Percentiles rank a stretch among this genome's conserved stretches.
These are phyloP conservation scores for Pseudogymnoascus sp. DNA, from an alignment of 2,329 filamentous ascomycete genomes.

Conservation along the genomic window DNA sequence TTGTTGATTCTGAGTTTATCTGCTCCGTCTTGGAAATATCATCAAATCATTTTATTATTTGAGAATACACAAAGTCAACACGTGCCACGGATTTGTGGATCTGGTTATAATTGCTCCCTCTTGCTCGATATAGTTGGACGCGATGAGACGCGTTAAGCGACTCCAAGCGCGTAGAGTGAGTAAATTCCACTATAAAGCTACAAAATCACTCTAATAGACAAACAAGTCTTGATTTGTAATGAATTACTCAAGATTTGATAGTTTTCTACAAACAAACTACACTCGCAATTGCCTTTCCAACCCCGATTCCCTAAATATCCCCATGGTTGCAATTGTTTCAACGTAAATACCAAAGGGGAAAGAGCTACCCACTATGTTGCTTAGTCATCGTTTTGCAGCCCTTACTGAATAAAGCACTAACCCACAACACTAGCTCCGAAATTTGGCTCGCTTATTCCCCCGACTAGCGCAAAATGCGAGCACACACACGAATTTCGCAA, in stretches of 20 bases:
- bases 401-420: not conserved
- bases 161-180: not conserved
- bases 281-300: not conserved
- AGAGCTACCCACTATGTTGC: not conserved
- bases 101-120: not conserved
- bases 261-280: not conserved
- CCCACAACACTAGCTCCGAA: not conserved
- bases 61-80: not conserved
- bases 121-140: not conserved
- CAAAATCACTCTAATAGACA: not conserved
- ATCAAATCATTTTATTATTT: not conserved
- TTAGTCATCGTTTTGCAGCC: not conserved
- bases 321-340: not conserved
- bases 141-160: constrained; percentile 7
- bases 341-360: not conserved
- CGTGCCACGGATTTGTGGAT: not conserved
- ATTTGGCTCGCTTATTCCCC: constrained; percentile 8
- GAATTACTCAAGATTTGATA: not conserved
- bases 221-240: not conserved
- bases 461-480: constrained; percentile 7
- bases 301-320: not conserved
- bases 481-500: constrained; percentile 13
- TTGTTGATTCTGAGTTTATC: not conserved
- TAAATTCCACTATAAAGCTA: not conserved
- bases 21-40: not conserved